Percentiles rank a stretch among this genome's conserved stretches.
Evolutionary conservation across 441 rosid genomes (phyloP).

Genomic region (Jatropha multifida): DNA sequence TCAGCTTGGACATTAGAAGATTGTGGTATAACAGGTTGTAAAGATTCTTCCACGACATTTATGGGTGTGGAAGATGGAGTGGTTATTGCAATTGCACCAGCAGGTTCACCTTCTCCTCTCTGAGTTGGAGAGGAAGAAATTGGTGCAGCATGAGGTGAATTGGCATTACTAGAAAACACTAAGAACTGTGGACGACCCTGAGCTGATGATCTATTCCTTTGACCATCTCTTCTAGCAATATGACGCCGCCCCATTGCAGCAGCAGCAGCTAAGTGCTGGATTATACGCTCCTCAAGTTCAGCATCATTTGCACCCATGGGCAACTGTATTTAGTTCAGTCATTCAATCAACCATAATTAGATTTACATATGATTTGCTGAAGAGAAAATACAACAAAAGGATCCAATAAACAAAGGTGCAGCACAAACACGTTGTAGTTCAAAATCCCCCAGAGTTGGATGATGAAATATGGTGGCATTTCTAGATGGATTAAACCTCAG

Average conservation of each 20-base stretch:
- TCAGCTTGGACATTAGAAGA: constrained; percentile 37
- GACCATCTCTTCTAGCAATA: constrained; percentile 77
- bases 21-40: constrained; percentile 28
- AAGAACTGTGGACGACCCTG: constrained; percentile 78
- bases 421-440: constrained; percentile 83
- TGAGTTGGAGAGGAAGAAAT: constrained; percentile 55
- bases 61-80: constrained; percentile 43
- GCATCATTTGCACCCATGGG: constrained; percentile 78
- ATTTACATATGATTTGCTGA: not conserved
- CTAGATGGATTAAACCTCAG: constrained; percentile 71
- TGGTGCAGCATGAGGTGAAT: constrained; percentile 43
- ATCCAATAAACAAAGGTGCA: constrained; percentile 18
- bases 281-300: constrained; percentile 92
- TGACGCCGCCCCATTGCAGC: constrained; percentile 93
- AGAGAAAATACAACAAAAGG: constrained; percentile 20
- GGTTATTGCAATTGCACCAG: constrained; percentile 33
- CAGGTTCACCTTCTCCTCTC: constrained; percentile 49
- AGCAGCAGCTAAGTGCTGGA: constrained; percentile 93
- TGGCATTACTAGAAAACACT: constrained; percentile 62
- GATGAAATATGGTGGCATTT: constrained; percentile 84
- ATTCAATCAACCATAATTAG: not conserved
- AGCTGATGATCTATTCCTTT: constrained; percentile 65
- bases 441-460: constrained; percentile 91
- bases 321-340: constrained; percentile 46
- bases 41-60: constrained; percentile 45